Evolutionary conservation across 805 yeast genomes (phyloP).

Genomic region (Yamadazyma takamatsuzukensis): DNA sequence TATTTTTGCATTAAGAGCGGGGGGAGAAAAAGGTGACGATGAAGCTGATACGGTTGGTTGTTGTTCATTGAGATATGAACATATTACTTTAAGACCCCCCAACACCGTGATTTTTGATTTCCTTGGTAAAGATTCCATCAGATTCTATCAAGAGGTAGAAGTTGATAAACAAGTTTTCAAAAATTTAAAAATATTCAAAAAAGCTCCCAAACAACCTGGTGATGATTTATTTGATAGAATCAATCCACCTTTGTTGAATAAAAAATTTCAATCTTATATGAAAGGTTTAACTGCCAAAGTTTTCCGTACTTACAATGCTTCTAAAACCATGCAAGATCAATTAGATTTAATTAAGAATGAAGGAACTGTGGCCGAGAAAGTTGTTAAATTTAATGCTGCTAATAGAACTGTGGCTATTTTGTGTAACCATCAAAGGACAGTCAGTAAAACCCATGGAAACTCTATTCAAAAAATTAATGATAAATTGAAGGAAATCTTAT

Average conservation of each 20-base stretch:
- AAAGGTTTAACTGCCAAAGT: conserved; percentile 94
- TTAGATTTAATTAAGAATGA: conserved; percentile 78
- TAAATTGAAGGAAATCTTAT: conserved; percentile 71
- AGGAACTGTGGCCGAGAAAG: conserved; percentile 85
- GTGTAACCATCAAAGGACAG: conserved; percentile 96
- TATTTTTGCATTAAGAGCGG: conserved; percentile 92
- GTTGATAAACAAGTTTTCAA: conserved; percentile 92
- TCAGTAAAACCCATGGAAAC: conserved; percentile 78
- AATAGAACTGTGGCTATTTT: conserved; percentile 92
- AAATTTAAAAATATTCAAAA: conserved; percentile 81
- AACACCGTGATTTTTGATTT: conserved; percentile 84
- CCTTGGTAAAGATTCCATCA: conserved; percentile 91
- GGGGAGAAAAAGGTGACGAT: conserved; percentile 95
- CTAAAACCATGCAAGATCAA: conserved; percentile 95
- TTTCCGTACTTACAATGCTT: conserved; percentile 95
- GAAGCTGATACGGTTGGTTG: conserved; percentile 99
- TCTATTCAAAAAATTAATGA: conserved; percentile 77
- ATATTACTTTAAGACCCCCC: conserved; percentile 81
- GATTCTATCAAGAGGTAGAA: conserved; percentile 88
- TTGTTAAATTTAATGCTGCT: conserved; percentile 88
- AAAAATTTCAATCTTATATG: conserved; percentile 85
- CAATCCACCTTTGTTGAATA: conserved; percentile 78
- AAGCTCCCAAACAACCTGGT: conserved; percentile 84
- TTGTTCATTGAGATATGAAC: conserved; percentile 90
- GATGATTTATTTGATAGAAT: conserved; percentile 90